A percentile compares a stretch with the other conserved stretches of the same genome.
Evolutionary conservation across 371 early-diverging fungal species (phyloP).

Genomic region (Chytridiales sp.): DNA sequence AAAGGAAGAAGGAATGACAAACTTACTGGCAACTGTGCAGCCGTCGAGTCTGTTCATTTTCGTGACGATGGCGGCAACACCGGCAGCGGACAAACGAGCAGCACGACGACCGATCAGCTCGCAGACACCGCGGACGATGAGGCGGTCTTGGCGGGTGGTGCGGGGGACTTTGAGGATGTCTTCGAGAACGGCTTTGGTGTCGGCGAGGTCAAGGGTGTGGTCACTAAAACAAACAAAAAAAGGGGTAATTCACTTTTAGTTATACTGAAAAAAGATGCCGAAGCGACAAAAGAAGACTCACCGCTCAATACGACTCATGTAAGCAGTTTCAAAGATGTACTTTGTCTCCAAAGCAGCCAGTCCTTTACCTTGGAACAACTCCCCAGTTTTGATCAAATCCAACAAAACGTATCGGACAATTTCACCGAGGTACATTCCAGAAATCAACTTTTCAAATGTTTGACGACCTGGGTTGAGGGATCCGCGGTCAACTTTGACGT

Average conservation of each 20-base stretch:
- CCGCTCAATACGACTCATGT: slow-evolving; percentile 80
- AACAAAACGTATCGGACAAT: slow-evolving; percentile 71
- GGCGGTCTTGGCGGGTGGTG: slow-evolving; percentile 69
- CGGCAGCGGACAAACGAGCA: slow-evolving; percentile 76
- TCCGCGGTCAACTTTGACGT: slow-evolving; percentile 75
- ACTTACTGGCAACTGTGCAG: slow-evolving; percentile 73
- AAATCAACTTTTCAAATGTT: slow-evolving; percentile 87
- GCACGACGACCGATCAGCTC: slow-evolving; percentile 80
- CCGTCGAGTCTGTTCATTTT: slow-evolving; percentile 54
- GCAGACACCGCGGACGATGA: slow-evolving; percentile 74
- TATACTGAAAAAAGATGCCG: neutral
- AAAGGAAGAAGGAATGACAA: no score
- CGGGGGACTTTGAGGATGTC: slow-evolving; percentile 55
- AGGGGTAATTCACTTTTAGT: neutral
- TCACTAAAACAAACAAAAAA: slow-evolving; percentile 47
- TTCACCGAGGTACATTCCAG: slow-evolving; percentile 91
- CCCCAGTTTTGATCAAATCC: slow-evolving; percentile 72
- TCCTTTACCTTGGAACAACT: slow-evolving; percentile 66
- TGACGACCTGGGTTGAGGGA: slow-evolving; percentile 77
- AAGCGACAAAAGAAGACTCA: slow-evolving; percentile 5
- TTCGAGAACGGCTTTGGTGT: slow-evolving; percentile 69
- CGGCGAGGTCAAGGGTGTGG: slow-evolving; percentile 51
- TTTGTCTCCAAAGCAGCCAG: slow-evolving; percentile 65
- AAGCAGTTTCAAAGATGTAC: slow-evolving; percentile 80
- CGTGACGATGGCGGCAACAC: slow-evolving; percentile 73